A percentile compares a stretch with the other conserved stretches of the same genome.
Evolutionary conservation across 768 basidiomycete species (phyloP).

Genomic region (Naganishia randhawae): DNA sequence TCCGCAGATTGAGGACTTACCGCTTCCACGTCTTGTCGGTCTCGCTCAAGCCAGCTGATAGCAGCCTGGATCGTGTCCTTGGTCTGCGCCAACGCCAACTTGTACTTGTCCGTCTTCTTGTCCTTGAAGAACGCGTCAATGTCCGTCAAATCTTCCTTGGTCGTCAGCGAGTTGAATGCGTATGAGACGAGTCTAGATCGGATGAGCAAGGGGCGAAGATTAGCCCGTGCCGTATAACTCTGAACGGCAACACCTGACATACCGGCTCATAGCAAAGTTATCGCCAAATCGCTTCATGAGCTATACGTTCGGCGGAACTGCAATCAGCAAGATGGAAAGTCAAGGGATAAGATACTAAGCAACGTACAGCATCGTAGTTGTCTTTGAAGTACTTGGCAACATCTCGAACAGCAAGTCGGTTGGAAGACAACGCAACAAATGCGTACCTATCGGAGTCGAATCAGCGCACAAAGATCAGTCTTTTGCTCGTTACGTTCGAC

Average conservation of each 20-base stretch:
- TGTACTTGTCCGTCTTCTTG: constrained; percentile 47
- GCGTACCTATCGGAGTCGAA: constrained; percentile 49
- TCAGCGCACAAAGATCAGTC: constrained; percentile 37
- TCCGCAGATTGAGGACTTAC: constrained; percentile 32
- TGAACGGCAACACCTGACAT: no score
- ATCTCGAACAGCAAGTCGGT: constrained; percentile 58
- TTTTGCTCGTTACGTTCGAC: constrained; percentile 35
- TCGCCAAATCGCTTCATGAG: constrained; percentile 65
- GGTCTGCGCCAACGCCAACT: constrained; percentile 46
- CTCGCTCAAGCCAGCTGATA: constrained; percentile 48
- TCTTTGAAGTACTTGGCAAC: constrained; percentile 65
- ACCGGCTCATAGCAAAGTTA: constrained; percentile 53
- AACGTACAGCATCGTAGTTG: constrained; percentile 63
- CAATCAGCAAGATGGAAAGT: not conserved
- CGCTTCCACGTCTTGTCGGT: constrained; percentile 46
- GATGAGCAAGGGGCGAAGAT: constrained; percentile 20
- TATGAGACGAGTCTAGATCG: constrained; percentile 44
- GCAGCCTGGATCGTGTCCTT: constrained; percentile 48
- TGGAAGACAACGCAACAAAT: constrained; percentile 58
- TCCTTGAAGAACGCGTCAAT: constrained; percentile 74
- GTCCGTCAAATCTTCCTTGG: constrained; percentile 62
- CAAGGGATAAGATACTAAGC: constrained; percentile 1
- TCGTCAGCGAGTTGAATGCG: constrained; percentile 58
- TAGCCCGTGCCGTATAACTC: no score
- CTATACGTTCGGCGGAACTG: constrained; percentile 12